A percentile compares a stretch with the other conserved stretches of the same genome.
Evolutionary conservation across 176 grass and related monocot species (phyloP).

Genomic region (Coix lacrymajobi): DNA sequence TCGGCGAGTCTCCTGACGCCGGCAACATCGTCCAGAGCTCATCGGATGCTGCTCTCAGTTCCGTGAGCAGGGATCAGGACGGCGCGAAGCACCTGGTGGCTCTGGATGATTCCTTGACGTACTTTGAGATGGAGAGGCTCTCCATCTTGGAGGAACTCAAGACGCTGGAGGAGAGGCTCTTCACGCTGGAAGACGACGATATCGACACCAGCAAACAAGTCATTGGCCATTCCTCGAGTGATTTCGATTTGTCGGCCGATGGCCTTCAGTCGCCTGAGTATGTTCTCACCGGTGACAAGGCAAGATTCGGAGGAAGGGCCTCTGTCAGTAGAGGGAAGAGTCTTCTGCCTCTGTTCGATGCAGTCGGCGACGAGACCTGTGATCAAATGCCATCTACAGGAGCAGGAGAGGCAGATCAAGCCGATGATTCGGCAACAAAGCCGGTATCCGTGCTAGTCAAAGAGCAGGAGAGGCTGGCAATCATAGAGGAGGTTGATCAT

Average conservation of each 20-base stretch:
- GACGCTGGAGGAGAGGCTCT: conserved; percentile 74
- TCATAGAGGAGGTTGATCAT: conserved; percentile 77
- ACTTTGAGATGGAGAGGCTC: conserved; percentile 88
- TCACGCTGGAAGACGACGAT: conserved; percentile 74
- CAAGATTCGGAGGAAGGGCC: conserved; percentile 21
- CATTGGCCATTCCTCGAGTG: conserved; percentile 23
- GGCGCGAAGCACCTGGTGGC: conserved; percentile 35
- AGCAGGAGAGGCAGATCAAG: conserved; percentile 9
- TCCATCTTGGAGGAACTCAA: conserved; percentile 95
- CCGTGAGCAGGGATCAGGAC: conserved; percentile 22
- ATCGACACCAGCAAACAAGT: conserved; percentile 15
- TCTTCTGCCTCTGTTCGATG: conserved; percentile 84
- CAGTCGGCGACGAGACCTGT: conserved; percentile 30
- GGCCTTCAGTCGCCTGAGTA: conserved; percentile 8
- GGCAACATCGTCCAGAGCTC: conserved; percentile 36
- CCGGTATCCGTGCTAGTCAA: conserved; percentile 6
- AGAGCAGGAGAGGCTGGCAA: conserved; percentile 58
- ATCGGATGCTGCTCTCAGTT: conserved; percentile 1
- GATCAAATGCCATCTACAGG: conserved; percentile 23
- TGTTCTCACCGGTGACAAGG: conserved; percentile 22
- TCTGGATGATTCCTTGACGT: conserved; percentile 75
- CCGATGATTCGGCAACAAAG: conserved; percentile 2
- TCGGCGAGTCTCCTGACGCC: conserved; percentile 47
- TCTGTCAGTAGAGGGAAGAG: conserved; percentile 57
- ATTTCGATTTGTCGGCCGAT: conserved; percentile 27